Percentiles rank a stretch among this genome's conserved stretches.
phyloP scores from a whole-genome alignment of 768 basidiomycete species.

The Trametes cinnabarina region DNA sequence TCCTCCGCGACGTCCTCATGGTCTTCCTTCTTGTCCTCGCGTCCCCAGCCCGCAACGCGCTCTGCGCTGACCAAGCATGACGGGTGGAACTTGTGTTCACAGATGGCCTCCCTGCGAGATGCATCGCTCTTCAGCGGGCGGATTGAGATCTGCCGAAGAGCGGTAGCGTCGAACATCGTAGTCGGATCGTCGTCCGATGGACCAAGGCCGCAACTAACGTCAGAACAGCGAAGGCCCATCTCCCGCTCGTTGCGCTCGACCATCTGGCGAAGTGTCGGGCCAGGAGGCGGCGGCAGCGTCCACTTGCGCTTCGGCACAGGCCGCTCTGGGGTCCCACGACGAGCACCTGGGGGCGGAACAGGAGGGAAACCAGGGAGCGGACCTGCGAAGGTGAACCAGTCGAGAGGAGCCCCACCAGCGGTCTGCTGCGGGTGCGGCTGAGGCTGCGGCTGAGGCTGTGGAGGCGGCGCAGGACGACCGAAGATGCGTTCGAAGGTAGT shows the following conservation, averaged over 20 bases:
- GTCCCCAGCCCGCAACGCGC: conserved; percentile 63
- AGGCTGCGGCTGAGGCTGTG: conserved; percentile 1
- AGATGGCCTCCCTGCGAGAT: conserved; percentile 37
- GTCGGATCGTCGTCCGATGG: conserved; percentile 30
- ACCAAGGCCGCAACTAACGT: conserved; percentile 71
- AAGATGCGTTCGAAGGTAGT: conserved; percentile 13
- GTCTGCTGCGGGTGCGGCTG: neutral
- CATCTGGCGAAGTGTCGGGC: conserved; percentile 67
- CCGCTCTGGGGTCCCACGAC: conserved; percentile 25
- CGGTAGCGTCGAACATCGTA: conserved; percentile 21
- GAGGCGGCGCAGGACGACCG: conserved; percentile 13
- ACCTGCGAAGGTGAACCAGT: conserved; percentile 12
- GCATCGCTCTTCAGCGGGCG: conserved; percentile 23
- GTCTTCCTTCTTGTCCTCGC: conserved; percentile 38
- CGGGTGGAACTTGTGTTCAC: conserved; percentile 69
- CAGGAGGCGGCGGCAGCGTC: conserved; percentile 62
- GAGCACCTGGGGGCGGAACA: conserved; percentile 17
- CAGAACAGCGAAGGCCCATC: conserved; percentile 67
- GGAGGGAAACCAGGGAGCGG: conserved; percentile 12
- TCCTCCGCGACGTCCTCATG: conserved; percentile 28
- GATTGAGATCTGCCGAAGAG: conserved; percentile 35
- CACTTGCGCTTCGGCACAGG: conserved; percentile 46
- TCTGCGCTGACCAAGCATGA: conserved; percentile 68
- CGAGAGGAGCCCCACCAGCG: neutral
- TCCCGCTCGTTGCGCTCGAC: conserved; percentile 73